phyloP scores from a whole-genome alignment of 805 yeast species.

The Candida michaelii region DNA sequence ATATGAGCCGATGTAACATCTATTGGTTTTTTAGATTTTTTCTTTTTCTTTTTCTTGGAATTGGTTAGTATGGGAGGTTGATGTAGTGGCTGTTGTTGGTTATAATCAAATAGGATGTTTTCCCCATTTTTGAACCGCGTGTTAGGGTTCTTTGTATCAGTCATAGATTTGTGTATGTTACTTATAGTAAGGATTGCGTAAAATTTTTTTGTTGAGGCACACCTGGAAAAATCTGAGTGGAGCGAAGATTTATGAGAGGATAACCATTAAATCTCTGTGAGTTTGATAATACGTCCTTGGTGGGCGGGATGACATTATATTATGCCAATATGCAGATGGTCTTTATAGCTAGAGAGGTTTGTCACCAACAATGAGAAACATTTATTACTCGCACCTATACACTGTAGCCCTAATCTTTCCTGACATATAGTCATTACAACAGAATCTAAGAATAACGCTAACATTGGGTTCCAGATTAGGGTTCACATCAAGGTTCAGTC shows the following conservation, averaged over 20 bases:
- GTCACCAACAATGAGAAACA: no score
- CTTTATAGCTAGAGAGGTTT: no score
- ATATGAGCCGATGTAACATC: slow-evolving; percentile 41
- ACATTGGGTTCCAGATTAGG: neutral
- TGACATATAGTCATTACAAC: no score
- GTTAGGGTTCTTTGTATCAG: slow-evolving; percentile 2
- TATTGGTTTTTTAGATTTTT: slow-evolving; percentile 30
- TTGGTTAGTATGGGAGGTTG: neutral
- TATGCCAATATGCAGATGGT: no score
- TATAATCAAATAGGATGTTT: slow-evolving; percentile 34
- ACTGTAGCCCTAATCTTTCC: no score
- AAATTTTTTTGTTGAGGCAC: slow-evolving; percentile 2
- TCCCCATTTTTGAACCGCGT: slow-evolving; percentile 23
- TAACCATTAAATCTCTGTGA: no score
- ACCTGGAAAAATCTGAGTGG: no score
- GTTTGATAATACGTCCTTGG: no score
- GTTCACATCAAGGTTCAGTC: neutral
- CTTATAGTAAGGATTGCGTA: slow-evolving; percentile 1
- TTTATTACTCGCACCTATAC: no score
- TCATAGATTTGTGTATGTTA: neutral
- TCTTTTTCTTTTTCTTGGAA: slow-evolving; percentile 20
- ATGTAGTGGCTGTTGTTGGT: slow-evolving; percentile 9
- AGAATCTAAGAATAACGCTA: no score
- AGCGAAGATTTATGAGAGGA: no score
- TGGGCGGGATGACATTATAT: no score